Conservation (phyloP, 345 rosid genomes). For the Lenwebbia sp. region DNA sequence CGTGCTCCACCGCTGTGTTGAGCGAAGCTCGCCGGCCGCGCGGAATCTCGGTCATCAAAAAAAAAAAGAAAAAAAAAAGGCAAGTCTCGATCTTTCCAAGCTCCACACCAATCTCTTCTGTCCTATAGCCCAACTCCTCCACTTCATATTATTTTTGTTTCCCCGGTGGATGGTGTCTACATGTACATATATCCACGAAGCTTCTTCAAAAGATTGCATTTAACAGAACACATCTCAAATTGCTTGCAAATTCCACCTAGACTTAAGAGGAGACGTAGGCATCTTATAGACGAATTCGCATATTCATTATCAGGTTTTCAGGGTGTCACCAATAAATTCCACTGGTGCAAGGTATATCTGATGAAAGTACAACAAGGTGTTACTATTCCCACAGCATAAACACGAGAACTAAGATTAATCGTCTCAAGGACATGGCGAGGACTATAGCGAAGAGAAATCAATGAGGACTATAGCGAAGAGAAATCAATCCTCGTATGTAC, state of each 20-base stretch:
- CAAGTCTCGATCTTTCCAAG: neutral
- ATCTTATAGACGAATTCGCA: neutral
- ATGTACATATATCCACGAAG: neutral
- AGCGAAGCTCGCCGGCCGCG: no score
- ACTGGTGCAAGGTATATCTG: neutral
- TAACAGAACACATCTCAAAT: neutral
- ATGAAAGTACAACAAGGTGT: neutral
- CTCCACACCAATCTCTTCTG: neutral
- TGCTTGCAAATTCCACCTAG: neutral
- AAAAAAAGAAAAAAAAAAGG: no score
- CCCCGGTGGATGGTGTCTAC: neutral
- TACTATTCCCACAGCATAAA: neutral
- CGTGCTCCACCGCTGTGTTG: no score
- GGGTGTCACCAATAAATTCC: neutral
- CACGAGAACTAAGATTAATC: neutral
- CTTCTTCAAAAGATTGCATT: neutral
- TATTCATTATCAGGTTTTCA: neutral
- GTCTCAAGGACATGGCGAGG: neutral
- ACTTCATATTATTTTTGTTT: neutral
- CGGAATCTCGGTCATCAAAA: no score
- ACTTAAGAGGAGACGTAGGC: neutral
- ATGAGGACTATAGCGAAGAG: neutral
- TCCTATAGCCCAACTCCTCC: neutral
- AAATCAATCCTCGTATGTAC: conserved; percentile 66
- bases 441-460: neutral